Evolutionary conservation across 768 basidiomycete genomes (phyloP).

Genomic region (Clitopilus hobsonii): DNA sequence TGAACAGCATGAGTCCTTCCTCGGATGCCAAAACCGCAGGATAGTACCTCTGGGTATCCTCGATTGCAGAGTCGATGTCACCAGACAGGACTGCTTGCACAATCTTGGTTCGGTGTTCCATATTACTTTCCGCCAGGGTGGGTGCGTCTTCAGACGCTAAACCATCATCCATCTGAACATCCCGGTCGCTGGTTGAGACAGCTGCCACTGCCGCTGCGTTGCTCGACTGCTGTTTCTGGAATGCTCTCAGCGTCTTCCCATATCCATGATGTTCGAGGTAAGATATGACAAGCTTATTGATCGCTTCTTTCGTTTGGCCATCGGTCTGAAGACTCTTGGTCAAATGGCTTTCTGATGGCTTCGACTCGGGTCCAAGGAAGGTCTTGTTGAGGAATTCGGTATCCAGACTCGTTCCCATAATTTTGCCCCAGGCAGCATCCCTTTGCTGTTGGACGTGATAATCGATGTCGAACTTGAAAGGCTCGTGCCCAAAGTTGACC

Average conservation of each 20-base stretch:
- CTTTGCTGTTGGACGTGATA: conserved; percentile 73
- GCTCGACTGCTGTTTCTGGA: conserved; percentile 42
- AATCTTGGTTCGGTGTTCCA: conserved; percentile 65
- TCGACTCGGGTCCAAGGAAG: conserved; percentile 13
- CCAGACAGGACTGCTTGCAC: conserved; percentile 66
- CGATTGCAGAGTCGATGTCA: conserved; percentile 66
- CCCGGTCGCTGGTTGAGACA: conserved; percentile 16
- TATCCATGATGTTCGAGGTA: conserved; percentile 88
- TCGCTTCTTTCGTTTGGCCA: conserved; percentile 49
- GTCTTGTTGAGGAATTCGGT: conserved; percentile 25
- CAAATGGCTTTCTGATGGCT: conserved; percentile 13
- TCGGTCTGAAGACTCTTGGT: conserved; percentile 32
- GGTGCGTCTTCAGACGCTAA: conserved; percentile 11
- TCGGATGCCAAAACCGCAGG: conserved; percentile 64
- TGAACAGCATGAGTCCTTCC: conserved; percentile 70
- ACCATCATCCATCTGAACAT: conserved; percentile 44
- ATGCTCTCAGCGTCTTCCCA: conserved; percentile 61
- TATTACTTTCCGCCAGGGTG: conserved; percentile 39
- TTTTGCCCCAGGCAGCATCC: conserved; percentile 60
- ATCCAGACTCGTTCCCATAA: conserved; percentile 54
- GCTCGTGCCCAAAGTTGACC: conserved; percentile 84
- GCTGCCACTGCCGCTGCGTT: conserved; percentile 9
- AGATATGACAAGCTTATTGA: conserved; percentile 70
- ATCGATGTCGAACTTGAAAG: conserved; percentile 90
- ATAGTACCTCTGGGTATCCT: conserved; percentile 49